Conservation (phyloP, 169 alveolate genomes). For the Perkinsus marinus region DNA sequence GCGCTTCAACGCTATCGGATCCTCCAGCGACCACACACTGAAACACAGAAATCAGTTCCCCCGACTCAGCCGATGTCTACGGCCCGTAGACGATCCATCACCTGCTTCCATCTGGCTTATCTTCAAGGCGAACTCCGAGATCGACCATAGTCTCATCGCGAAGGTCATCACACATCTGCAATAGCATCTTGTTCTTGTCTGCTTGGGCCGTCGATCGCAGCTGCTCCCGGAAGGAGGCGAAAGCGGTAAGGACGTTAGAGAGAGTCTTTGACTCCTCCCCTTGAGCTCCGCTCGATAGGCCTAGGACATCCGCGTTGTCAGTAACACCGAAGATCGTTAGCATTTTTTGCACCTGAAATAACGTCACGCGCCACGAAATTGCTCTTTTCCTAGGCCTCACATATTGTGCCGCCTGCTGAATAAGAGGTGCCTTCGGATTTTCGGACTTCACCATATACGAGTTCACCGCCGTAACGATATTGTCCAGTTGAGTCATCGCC, state of each 20-base stretch:
- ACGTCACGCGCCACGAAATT: not conserved
- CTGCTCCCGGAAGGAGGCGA: not conserved
- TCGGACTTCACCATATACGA: conserved; percentile 5
- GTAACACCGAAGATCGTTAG: not conserved
- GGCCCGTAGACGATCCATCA: too few relatives aligned
- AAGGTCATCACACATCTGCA: conserved; percentile 68
- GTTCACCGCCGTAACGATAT: conserved; percentile 10
- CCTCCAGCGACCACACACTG: not conserved
- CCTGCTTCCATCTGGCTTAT: conserved; percentile 51
- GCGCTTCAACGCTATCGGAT: not conserved
- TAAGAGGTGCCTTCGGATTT: conserved; percentile 5
- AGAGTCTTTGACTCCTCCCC: not conserved
- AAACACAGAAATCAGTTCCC: not conserved
- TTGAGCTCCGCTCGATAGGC: not conserved
- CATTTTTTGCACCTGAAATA: not conserved
- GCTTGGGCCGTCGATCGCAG: not conserved
- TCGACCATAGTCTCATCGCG: conserved; percentile 67
- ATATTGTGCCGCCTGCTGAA: conserved; percentile 8
- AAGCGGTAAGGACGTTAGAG: not conserved
- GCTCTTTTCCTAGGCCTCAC: conserved; percentile 7
- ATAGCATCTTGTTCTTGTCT: conserved; percentile 37
- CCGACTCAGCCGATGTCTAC: too few relatives aligned
- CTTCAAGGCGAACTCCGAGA: conserved; percentile 79
- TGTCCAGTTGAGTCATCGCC: conserved; percentile 11
- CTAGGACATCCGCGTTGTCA: not conserved